Base-by-base conservation (phyloP, 164 flowering plant genomes). In the Vitis riparia region DNA sequence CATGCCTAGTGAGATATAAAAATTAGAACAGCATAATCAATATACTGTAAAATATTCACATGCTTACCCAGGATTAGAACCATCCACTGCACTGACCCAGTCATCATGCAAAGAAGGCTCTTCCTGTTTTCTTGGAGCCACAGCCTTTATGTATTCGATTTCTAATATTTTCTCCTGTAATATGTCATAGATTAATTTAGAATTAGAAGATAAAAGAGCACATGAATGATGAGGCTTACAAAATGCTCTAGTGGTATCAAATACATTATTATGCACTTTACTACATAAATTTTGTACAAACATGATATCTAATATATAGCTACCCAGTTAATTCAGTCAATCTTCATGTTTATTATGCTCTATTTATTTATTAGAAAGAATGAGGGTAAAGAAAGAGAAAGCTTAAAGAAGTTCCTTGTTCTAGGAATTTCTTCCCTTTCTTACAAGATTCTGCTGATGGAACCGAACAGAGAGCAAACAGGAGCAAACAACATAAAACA, bases 51-150 rank as follows among this genome's bases (percentile, higher is more conserved):
- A 12, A 30, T 56, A 55, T 59, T 53, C 47, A 66, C 15, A 68
- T 47, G 30, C 83, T 73, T 85, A 93, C 99, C 91, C 71, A 66
- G 97, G 81, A 85, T 72, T 70, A 73, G 94, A 88, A 65, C 95
- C 97, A 85, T 83, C 89, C 74, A 93, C 84, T n/a, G 97, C 98
- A 84, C 97, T 90, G 55, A 96, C 95, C 98, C 98, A 93, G 63
- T 96, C 99, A 75, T 88, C 97, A 81, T 96, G 99, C 65, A 84
- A 62, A 59, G 85, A 88, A 63, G 97, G 92, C 27, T 88, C 93
- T 73, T 90, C 94, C 74, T 91, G 82, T 66, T 83, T 91, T 16
- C 89, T 78, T 47, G 98, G 98, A 29, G 76, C 91, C 55, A 85
- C 91, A 66, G 92, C 97, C 73, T 76, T 88, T 69, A 91, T 84